Evolutionary conservation across 163 green algal species (phyloP), one percentile per base, ranked within the genome.

Genomic region (Scenedesmus sp.): DNA sequence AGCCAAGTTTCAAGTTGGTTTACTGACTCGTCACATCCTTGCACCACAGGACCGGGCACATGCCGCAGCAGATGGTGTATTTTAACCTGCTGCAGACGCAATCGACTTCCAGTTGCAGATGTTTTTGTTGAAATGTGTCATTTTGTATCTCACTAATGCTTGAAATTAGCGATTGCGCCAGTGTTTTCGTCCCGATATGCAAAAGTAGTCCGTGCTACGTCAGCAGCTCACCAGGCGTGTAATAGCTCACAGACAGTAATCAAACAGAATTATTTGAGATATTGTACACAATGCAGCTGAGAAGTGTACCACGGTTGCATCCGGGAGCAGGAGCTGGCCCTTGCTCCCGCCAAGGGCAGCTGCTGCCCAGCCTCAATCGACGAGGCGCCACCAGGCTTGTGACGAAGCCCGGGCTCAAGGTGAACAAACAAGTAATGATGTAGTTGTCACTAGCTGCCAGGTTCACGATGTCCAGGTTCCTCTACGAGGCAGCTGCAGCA

Each of bases 1-100:
- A 34, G 16, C 15, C 15, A 34, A 34, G 18, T 34, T 23, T 76
- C 15, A 18, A 5, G 18, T 6, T 76, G 66, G 4, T 4, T 5
- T 23, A 2, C 52, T 23, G 70, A 79, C 70, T 52, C 70, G 70
- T 52, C 23, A 52, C 5, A 79, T 79, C 23, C 70, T 79, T 79
- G 70, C 70, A 79, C 70, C 70, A 79, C 70, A 79, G 23, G 70
- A 52, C 70, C 70, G 70, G 70, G 4, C 34, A 52, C 70, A 79
- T 79, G 70, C 70, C 70, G 70, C 70, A 79, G 70, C 70, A 79
- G 70, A 79, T 79, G 70, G 23, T 52, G 70, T 15, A 79, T 52
- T 79, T 79, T 16, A 23, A 79, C 70, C 4, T 79, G 20, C 70
- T 52, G 1, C 5, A 79, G 23, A 6, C 23, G 4, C 23, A 52